Percentiles rank a stretch among this genome's conserved stretches.
phyloP scores from a whole-genome alignment of 2,329 filamentous ascomycete species.

The Hymenoscyphus albidus region DNA sequence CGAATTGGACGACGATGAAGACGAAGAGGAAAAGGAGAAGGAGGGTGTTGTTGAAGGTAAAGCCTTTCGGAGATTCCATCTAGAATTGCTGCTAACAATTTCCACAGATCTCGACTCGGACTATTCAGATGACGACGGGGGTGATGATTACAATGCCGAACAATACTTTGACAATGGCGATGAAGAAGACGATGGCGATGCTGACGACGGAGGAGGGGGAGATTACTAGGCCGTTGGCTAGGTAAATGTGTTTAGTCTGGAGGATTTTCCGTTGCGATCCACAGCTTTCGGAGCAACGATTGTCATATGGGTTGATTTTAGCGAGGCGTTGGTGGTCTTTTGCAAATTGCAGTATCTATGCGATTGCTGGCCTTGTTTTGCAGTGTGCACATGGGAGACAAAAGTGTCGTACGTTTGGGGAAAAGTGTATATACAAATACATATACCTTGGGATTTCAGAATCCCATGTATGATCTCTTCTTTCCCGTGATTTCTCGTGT shows the following conservation, averaged over 20 bases:
- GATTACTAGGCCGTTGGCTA: constrained; percentile 20
- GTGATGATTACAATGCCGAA: constrained; percentile 61
- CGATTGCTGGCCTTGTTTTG: not conserved
- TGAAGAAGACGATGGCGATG: constrained; percentile 50
- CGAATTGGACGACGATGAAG: constrained; percentile 32
- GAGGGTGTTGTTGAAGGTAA: constrained; percentile 38
- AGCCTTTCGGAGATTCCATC: constrained; percentile 14
- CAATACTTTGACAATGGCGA: constrained; percentile 61
- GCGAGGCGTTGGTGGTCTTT: constrained; percentile 13
- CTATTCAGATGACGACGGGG: constrained; percentile 57
- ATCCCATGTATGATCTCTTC: not conserved
- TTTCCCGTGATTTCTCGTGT: not conserved
- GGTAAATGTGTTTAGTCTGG: not conserved
- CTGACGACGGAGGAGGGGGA: constrained; percentile 46
- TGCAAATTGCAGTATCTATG: not conserved
- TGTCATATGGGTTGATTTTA: constrained; percentile 11
- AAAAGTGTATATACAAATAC: not conserved
- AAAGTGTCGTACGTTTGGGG: not conserved
- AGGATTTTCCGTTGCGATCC: not conserved
- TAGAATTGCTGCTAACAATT: constrained; percentile 8
- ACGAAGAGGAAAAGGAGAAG: constrained; percentile 39
- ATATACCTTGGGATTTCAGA: not conserved
- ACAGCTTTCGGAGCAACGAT: not conserved
- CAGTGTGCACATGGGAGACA: not conserved
- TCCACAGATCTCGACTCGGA: constrained; percentile 48